Percentiles rank a stretch among this genome's conserved stretches.
Conservation (phyloP, 352 stramenopile species). For the Phytophthora ohioensis region DNA sequence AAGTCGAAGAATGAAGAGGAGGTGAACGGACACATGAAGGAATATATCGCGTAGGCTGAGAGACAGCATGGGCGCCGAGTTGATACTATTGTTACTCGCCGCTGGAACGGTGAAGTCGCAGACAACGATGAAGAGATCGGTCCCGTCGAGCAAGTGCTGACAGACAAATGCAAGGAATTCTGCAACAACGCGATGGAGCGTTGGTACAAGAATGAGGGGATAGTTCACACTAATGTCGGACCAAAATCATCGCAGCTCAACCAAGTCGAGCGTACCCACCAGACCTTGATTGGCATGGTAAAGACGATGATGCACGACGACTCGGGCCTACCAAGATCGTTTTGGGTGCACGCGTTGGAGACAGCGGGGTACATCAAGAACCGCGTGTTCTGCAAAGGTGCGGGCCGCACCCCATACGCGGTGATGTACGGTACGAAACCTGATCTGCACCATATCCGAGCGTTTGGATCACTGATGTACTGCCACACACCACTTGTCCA, state of each 20-base stretch:
- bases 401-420: constrained; percentile 7
- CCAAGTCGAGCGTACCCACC: constrained; percentile 9
- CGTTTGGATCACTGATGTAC: constrained; percentile 13
- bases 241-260: constrained; percentile 12
- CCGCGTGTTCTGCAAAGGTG: constrained; percentile 12
- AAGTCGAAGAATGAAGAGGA: constrained; percentile 11
- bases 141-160: constrained; percentile 4
- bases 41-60: constrained; percentile 3
- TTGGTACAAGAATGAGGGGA: constrained; percentile 4
- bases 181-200: constrained; percentile 10
- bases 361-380: constrained; percentile 27
- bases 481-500: neutral
- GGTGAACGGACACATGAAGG: constrained; percentile 8
- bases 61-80: neutral
- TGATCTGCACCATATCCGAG: constrained; percentile 19
- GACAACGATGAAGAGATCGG: neutral
- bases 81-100: neutral
- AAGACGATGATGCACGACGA: constrained; percentile 25
- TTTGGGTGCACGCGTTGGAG: constrained; percentile 15
- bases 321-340: constrained; percentile 13
- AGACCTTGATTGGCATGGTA: constrained; percentile 13
- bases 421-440: constrained; percentile 12
- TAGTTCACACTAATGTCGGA: constrained; percentile 7
- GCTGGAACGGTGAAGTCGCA: neutral
- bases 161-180: constrained; percentile 23